Percentiles rank a stretch among this genome's conserved stretches.
phyloP scores from a whole-genome alignment of 2,329 filamentous ascomycete species.

The Moelleriella libera region DNA sequence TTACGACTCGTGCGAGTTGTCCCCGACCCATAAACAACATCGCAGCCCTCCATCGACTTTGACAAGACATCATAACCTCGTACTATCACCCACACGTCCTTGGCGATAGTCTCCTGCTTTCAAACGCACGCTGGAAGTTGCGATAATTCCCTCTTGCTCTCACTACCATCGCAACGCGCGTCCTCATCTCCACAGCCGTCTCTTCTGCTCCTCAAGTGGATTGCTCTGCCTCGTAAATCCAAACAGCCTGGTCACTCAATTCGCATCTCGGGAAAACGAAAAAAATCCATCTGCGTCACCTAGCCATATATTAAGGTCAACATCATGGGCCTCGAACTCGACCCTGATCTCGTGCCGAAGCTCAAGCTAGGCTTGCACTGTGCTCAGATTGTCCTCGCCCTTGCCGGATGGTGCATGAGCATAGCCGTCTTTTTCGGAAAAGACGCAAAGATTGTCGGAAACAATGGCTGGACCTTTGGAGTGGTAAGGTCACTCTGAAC shows the following conservation, averaged over 20 bases:
- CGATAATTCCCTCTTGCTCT: too few relatives aligned
- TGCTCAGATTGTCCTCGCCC: constrained; percentile 36
- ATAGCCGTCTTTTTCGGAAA: constrained; percentile 42
- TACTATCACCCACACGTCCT: not conserved
- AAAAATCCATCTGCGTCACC: too few relatives aligned
- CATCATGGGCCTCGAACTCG: constrained; percentile 36
- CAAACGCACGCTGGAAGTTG: too few relatives aligned
- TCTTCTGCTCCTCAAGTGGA: too few relatives aligned
- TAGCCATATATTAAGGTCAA: constrained; percentile 2
- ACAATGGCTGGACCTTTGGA: constrained; percentile 49
- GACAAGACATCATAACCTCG: too few relatives aligned
- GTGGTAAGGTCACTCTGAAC: constrained; percentile 26
- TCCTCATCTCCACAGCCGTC: too few relatives aligned
- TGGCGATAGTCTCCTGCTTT: not conserved
- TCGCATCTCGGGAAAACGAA: too few relatives aligned
- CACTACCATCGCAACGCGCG: too few relatives aligned
- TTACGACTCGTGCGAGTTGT: not conserved
- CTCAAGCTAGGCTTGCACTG: constrained; percentile 45
- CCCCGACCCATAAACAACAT: not conserved
- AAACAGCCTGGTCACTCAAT: too few relatives aligned
- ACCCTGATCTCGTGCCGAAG: constrained; percentile 37
- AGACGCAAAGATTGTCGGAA: constrained; percentile 35
- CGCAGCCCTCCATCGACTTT: not conserved
- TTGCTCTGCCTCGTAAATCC: too few relatives aligned
- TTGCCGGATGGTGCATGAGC: constrained; percentile 44